These are phyloP conservation scores for Emergomyces orientalis DNA, from an alignment of 2,329 filamentous ascomycete genomes.

Conservation along the genomic window DNA sequence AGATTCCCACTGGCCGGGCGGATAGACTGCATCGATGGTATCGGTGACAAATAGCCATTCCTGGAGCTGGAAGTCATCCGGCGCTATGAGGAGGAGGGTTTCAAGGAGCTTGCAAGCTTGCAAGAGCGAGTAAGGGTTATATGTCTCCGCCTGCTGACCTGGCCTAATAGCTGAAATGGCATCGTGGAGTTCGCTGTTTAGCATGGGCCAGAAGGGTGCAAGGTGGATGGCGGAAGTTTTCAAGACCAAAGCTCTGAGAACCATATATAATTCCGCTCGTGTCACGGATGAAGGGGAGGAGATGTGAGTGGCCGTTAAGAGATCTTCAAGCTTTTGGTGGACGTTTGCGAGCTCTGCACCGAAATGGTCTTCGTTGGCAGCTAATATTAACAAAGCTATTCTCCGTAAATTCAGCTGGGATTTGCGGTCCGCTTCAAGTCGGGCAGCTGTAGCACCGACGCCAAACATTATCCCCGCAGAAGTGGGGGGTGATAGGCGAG, in stretches of 20 bases:
- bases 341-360: slow-evolving; percentile 64
- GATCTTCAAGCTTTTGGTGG: slow-evolving; percentile 75
- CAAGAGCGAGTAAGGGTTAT: slow-evolving; percentile 65
- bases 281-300: slow-evolving; percentile 89
- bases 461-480: slow-evolving; percentile 96
- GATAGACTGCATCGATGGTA: slow-evolving; percentile 91
- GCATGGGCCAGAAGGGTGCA: slow-evolving; percentile 76
- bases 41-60: slow-evolving; percentile 98
- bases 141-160: slow-evolving; percentile 62
- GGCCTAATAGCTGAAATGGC: slow-evolving; percentile 67
- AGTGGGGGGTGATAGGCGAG: slow-evolving; percentile 70
- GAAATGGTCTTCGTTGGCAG: slow-evolving; percentile 68
- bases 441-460: slow-evolving; percentile 87
- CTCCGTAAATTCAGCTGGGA: slow-evolving; percentile 83
- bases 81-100: slow-evolving; percentile 71
- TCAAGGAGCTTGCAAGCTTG: slow-evolving; percentile 94
- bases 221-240: slow-evolving; percentile 72
- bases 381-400: slow-evolving; percentile 68
- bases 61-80: slow-evolving; percentile 95
- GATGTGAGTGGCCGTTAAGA: slow-evolving; percentile 70
- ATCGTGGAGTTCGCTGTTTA: slow-evolving; percentile 76
- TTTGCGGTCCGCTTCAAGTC: slow-evolving; percentile 88
- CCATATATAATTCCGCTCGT: slow-evolving; percentile 79
- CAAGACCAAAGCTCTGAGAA: slow-evolving; percentile 71
- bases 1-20: slow-evolving; percentile 58